Evolutionary conservation across 2,329 filamentous ascomycete species (phyloP), one percentile per base, ranked within the genome.

Genomic region (Epichloe typhina): DNA sequence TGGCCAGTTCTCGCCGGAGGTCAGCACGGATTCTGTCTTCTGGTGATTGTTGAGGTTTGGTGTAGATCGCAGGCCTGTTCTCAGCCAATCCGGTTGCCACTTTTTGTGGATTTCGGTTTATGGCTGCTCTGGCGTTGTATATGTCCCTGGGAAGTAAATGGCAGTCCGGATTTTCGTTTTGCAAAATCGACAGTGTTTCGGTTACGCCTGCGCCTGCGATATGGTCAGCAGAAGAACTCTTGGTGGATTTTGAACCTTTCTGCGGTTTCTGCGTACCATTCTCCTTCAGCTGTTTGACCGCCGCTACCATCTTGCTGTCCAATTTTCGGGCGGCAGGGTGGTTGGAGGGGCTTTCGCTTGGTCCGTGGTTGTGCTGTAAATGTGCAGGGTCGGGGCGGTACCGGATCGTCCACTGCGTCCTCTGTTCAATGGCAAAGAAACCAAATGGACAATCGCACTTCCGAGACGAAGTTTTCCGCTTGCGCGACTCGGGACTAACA

Each of bases 361-460:
- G 80, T 0, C 77, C 77, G 58, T 84, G 80, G 58, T 84, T 84
- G 62, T 84, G 80, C 50, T 71, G 65, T 40, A 83, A 66, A 59
- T 83, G 80, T 48, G 70, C 60, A 5, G 70, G 64, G 54, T 83
- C 76, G 2, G 80, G 80, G 4, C 80, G 75, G 59, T 83, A 83
- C 49, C 80, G 73, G 52, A 84, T 76, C 0, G 79, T 79, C 80
- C 80, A 84, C 57, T 83, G 79, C 0, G 79, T 82, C 53, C 80
- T 72, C 59, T 83, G 79, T 62, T 84, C 80, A 39, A 84, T 80
- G 50, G 80, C 80, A 56, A 83, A 84, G 62, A 84, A 83, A n/a
- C 80, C 80, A 62, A 84, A 84, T 33, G 79, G 78, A 55, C 80
- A 84, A 57, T 83, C 80, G 58, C 80, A 83, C 59, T 84, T 84